Base-by-base conservation (phyloP, 1,139 yeast genomes). In the Geotrichum reessii region DNA sequence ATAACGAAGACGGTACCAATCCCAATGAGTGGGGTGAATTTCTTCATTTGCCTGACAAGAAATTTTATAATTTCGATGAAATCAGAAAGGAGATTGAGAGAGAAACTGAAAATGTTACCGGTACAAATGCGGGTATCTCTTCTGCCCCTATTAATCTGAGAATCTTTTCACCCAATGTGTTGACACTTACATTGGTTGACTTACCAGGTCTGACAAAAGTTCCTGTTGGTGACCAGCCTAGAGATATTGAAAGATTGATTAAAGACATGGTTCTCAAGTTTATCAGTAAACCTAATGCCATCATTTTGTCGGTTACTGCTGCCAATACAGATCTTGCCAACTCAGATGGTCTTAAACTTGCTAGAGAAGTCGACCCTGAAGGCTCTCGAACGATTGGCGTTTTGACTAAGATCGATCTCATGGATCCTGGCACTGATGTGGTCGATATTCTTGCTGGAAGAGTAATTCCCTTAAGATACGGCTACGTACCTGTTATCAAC, bases 221-320 rank as follows among this genome's bases (percentile, higher is more conserved):
- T 48, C 99, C 99, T n/a, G 98, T 93, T 55, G 99, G 99, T 53
- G 99, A 93, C 73, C 99, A 93, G 75, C 99, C 99, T 58, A 89
- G 87, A 71, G 99, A 93, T 73, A 93, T 93, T 65, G 99, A 93
- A 78, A 85, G 83, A 64, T 97, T 89, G 74, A 95, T 93, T 67
- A 85, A 88, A 71, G 97, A 92, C 64, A 93, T 93, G 98, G 80
- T 93, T 61, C 80, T 93, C 81, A 90, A 90, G 73, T 93, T 87
- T 72, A 93, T 93, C 67, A 85, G 96, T 44, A 92, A 91, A 73
- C 98, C 98, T 61, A 93, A 93, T 71, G 98, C 99, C 51, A 93
- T 93, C 68, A 87, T 93, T 63, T 79, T 93, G 62, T 91, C 98
- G 0, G 99, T 93, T 52, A 93, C 95, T 67, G 97, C 97, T 19